Conservation (phyloP, 1,284 basidiomycete species). For the Ganoderma boninense region DNA sequence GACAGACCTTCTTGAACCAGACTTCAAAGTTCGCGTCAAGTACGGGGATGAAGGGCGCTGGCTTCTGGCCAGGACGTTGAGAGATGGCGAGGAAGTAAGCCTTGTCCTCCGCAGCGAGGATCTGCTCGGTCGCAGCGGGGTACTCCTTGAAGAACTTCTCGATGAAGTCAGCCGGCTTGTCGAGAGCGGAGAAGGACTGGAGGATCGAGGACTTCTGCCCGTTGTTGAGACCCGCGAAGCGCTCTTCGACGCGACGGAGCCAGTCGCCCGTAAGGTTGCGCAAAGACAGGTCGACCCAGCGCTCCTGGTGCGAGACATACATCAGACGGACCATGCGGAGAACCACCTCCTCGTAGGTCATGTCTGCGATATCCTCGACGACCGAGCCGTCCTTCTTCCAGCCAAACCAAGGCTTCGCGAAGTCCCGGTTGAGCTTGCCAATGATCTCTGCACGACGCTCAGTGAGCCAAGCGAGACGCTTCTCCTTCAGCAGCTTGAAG, state of each 20-base stretch:
- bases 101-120: constrained; percentile 95
- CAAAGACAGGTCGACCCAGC: constrained; percentile 96
- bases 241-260: constrained; percentile 95
- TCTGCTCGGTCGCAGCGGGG: constrained; percentile 82
- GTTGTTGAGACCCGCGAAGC: constrained; percentile 93
- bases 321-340: constrained; percentile 92
- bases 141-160: constrained; percentile 89
- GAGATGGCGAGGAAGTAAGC: constrained; percentile 96
- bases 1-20: constrained; percentile 95
- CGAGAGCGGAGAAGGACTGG: constrained; percentile 89
- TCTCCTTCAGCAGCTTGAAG: constrained; percentile 95
- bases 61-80: constrained; percentile 97
- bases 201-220: constrained; percentile 84
- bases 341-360: constrained; percentile 98
- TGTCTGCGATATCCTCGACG: constrained; percentile 89
- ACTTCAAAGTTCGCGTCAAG: constrained; percentile 94
- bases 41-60: constrained; percentile 98
- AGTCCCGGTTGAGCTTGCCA: constrained; percentile 92
- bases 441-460: constrained; percentile 93
- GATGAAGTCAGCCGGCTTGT: constrained; percentile 84
- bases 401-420: constrained; percentile 97
- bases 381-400: constrained; percentile 91
- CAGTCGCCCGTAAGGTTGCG: constrained; percentile 97
- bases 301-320: constrained; percentile 90
- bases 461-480: constrained; percentile 88